Base-by-base conservation (phyloP, 1,284 basidiomycete species). In the Apiotrichum laibachii region DNA sequence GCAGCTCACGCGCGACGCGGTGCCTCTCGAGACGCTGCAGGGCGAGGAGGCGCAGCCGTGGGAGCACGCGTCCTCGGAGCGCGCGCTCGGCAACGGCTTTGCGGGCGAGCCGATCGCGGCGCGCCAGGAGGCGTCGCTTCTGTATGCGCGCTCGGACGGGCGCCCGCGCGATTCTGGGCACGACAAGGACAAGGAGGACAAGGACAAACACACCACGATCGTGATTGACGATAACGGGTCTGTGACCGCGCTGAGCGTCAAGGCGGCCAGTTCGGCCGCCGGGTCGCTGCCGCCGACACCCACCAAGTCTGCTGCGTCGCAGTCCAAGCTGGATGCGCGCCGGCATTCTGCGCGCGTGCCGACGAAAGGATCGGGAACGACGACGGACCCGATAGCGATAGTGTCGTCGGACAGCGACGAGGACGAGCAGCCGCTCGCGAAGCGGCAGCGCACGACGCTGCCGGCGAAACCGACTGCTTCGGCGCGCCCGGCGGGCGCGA, bases 81-180 rank as follows among this genome's bases (percentile, higher is more conserved):
- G 73, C 22, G 64, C 66, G 57, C 59, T 77, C 1, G 73, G 73
- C 13, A 71, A 75, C 59, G 75, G 73, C 2, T 55, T 70, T 1
- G 72, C 66, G 1, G 74, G 74, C 7, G 72, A 76, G 59, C 67
- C 73, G 1, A 47, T 66, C 7, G 56, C 52, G 2, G 69, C 67
- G 2, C 66, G 61, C 33, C 72, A 73, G 53, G 33, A 55, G 9
- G 65, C 69, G 0, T 72, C 71, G 1, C 31, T 57, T 1, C 59
- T 76, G 16, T 75, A 62, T 56, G 57, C 63, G 2, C 57, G 62
- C 39, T 6, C 48, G 11, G 43, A 35, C 22, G 45, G 35, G 11
- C 6, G 22, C 11, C 50, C 11, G n/a, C 43, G 12, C 43, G 19
- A 44, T n/a, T 31, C 26, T 31, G 19, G 9, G 3, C 16, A 4